Evolutionary conservation across 768 basidiomycete species (phyloP).

Genomic region (Suillus plorans): DNA sequence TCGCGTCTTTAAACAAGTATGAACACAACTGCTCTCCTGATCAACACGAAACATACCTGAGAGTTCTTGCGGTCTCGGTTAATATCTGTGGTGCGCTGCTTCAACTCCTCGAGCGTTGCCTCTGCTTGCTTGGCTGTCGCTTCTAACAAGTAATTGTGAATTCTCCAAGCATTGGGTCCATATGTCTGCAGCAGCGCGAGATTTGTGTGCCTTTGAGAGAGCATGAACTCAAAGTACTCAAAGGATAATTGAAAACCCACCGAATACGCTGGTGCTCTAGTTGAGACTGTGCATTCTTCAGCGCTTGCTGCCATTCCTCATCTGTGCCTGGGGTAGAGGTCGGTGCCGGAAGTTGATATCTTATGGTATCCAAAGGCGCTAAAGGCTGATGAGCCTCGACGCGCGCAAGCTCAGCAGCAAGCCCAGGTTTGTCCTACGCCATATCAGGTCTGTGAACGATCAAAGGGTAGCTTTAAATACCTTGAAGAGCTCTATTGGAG

Average conservation of each 20-base stretch:
- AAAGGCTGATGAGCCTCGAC: slow-evolving; percentile 68
- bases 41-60: slow-evolving; percentile 49
- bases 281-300: slow-evolving; percentile 78
- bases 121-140: slow-evolving; percentile 72
- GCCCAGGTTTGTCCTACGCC: slow-evolving; percentile 60
- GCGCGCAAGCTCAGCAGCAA: slow-evolving; percentile 73
- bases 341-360: slow-evolving; percentile 76
- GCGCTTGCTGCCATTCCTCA: slow-evolving; percentile 72
- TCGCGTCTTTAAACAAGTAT: slow-evolving; percentile 51
- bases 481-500: slow-evolving; percentile 62
- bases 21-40: not conserved
- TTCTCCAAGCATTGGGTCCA: slow-evolving; percentile 88
- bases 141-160: slow-evolving; percentile 88
- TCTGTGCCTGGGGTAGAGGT: slow-evolving; percentile 60
- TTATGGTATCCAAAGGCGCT: slow-evolving; percentile 64
- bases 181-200: slow-evolving; percentile 80
- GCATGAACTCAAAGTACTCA: slow-evolving; percentile 6
- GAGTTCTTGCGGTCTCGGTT: slow-evolving; percentile 87
- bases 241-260: slow-evolving; percentile 37
- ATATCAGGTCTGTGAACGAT: slow-evolving; percentile 1
- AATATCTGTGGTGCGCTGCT: slow-evolving; percentile 76
- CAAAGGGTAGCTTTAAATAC: slow-evolving; percentile 39
- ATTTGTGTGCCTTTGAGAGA: slow-evolving; percentile 69
- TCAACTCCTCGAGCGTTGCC: slow-evolving; percentile 70
- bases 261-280: slow-evolving; percentile 83